phyloP scores from a whole-genome alignment of 2,329 filamentous ascomycete genomes.

The Arthrobotrys sinensis region DNA sequence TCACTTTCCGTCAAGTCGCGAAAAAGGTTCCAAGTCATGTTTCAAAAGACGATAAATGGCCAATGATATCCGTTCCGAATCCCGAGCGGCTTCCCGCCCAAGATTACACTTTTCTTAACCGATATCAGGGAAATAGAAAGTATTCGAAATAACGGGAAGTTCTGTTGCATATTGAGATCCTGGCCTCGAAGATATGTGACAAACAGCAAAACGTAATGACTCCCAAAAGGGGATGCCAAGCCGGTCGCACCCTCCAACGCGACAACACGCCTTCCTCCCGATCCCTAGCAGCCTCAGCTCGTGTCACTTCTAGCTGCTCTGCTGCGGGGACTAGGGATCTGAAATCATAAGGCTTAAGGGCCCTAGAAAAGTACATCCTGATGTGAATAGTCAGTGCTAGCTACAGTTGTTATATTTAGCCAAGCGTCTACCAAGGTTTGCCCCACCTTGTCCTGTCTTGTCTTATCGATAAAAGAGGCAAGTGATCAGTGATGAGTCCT shows the following conservation, averaged over 20 bases:
- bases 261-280: slow-evolving; percentile 28
- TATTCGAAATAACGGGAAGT: slow-evolving; percentile 5
- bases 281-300: neutral
- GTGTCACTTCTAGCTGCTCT: neutral
- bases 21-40: slow-evolving; percentile 9
- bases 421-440: neutral
- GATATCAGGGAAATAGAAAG: slow-evolving; percentile 10
- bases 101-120: neutral
- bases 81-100: slow-evolving; percentile 20
- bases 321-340: neutral
- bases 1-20: neutral
- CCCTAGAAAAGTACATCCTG: too few species aligned
- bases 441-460: neutral
- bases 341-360: neutral
- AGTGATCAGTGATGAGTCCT: neutral
- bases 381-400: too few species aligned
- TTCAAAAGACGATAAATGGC: slow-evolving; percentile 43
- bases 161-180: slow-evolving; percentile 6
- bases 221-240: slow-evolving; percentile 30
- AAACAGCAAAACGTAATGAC: slow-evolving; percentile 50
- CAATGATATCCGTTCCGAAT: slow-evolving; percentile 35
- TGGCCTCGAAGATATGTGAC: slow-evolving; percentile 47
- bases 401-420: neutral
- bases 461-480: slow-evolving; percentile 5
- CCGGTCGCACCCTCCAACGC: slow-evolving; percentile 40